Conservation (phyloP, 2,329 filamentous ascomycete species). For the Curvularia lunata region DNA sequence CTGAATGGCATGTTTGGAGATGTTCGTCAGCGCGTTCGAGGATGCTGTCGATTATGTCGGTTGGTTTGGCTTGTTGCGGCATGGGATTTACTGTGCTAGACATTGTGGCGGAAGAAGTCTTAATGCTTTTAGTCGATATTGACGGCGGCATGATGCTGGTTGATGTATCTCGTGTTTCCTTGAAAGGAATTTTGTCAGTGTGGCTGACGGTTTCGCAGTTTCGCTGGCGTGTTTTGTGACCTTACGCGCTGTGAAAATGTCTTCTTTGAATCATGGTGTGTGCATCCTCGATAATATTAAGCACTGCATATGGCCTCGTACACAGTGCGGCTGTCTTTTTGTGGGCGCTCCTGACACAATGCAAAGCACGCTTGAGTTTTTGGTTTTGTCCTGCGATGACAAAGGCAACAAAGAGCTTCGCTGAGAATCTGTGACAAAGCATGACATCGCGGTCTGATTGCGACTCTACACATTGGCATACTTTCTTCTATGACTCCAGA, state of each 20-base stretch:
- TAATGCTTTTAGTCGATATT: too few species aligned
- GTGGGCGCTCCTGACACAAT: not conserved
- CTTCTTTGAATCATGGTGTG: not conserved
- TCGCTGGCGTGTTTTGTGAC: not conserved
- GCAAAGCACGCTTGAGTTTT: not conserved
- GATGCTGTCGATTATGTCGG: not conserved
- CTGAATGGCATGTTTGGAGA: not conserved
- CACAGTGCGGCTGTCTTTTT: not conserved
- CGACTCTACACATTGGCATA: too few species aligned
- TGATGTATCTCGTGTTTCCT: not conserved
- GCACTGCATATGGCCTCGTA: not conserved
- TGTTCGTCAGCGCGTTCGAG: not conserved
- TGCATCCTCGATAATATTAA: too few species aligned
- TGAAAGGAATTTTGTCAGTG: not conserved
- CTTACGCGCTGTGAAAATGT: not conserved
- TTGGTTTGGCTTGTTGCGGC: not conserved
- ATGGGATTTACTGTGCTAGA: not conserved
- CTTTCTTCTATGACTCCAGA: too few species aligned
- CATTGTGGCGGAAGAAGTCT: not conserved
- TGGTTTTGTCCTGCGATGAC: not conserved
- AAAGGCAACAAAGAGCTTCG: not conserved
- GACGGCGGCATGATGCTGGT: not conserved
- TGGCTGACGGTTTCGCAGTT: not conserved
- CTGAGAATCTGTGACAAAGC: not conserved
- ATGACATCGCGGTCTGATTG: not conserved